Base-by-base conservation (phyloP, 2,329 filamentous ascomycete genomes). In the Cucurbitaria berberidis region DNA sequence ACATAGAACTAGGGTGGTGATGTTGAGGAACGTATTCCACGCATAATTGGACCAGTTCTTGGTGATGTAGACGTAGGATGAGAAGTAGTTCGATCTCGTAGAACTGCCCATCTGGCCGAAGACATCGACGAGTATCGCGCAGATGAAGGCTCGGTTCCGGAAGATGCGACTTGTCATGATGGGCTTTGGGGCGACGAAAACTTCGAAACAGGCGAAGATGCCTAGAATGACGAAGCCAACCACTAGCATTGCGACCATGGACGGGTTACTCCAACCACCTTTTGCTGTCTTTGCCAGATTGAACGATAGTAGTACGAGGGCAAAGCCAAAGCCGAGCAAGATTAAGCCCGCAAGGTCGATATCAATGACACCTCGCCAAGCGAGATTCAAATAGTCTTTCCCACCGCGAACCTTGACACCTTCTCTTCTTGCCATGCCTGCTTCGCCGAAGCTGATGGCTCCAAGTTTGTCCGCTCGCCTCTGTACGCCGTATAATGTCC, bases 21-120 rank as follows among this genome's bases (percentile, higher is more conserved):
- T 72, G 16, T 71, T 71, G 2, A 57, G 21, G 29, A 79, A 78
- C 24, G 78, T 73, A 6, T 72, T 78, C 77, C 76, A 78, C 34
- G 73, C 46, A 51, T 78, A 78, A 1, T 67, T 74, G 1, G 74
- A 67, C 77, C 77, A 80, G 10, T 76, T 60, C 58, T 77, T 78
- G 56, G 75, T 75, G 55, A 78, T 68, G 51, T 66, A 72, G 27
- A 78, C 65, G 61, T 78, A 78, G 1, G 63, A 68, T 1, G 58
- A 55, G 39, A 56, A 59, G 47, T 64, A 66, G 32, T 48, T 56
- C 26, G 45, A 47, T 35, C 53, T 51, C n/a, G 43, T 46, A 7
- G 53, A 50, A 36, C 54, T 63, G 2, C 52, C 60, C 62, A 60
- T 57, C 38, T 60, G 52, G 10, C 45, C 51, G 19, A 55, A 41